phyloP scores from a whole-genome alignment of 78 protist genomes.

The slime mould (Dictyostelium discoideum) region DNA sequence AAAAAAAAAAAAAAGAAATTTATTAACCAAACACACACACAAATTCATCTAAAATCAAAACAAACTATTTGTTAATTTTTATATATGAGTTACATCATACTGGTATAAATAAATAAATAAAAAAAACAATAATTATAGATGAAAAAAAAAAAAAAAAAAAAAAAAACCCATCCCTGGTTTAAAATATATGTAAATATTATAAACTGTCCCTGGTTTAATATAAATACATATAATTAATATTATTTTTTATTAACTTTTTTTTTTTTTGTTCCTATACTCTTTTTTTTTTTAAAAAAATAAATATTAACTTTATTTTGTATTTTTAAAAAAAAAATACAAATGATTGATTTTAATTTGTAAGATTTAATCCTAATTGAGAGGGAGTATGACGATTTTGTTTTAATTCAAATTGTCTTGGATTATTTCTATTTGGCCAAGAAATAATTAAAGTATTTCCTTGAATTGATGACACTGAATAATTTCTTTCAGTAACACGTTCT shows the following conservation, averaged over 20 bases:
- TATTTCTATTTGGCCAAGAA: conserved; percentile 67
- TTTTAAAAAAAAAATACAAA: background rate
- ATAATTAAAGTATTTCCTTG: conserved; percentile 41
- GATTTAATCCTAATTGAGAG: background rate
- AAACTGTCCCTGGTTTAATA: no score
- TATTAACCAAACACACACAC: background rate
- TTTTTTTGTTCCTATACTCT: no score
- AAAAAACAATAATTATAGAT: no score
- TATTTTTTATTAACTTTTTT: no score
- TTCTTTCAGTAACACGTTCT: conserved; percentile 57
- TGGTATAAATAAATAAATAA: background rate
- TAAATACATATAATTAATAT: no score
- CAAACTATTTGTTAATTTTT: background rate
- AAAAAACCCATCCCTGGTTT: background rate
- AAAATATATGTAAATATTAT: no score
- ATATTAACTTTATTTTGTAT: background rate
- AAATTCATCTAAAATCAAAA: background rate
- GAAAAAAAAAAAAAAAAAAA: background rate
- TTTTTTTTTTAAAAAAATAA: background rate
- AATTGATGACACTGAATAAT: conserved; percentile 17
- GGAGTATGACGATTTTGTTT: conserved; percentile 44
- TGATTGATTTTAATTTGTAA: background rate
- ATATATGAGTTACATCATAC: background rate
- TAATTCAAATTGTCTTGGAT: background rate
- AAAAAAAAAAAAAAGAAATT: background rate